These are phyloP conservation scores for Paxillus rubicundulus DNA, from an alignment of 768 basidiomycete species.

Conservation along the genomic window DNA sequence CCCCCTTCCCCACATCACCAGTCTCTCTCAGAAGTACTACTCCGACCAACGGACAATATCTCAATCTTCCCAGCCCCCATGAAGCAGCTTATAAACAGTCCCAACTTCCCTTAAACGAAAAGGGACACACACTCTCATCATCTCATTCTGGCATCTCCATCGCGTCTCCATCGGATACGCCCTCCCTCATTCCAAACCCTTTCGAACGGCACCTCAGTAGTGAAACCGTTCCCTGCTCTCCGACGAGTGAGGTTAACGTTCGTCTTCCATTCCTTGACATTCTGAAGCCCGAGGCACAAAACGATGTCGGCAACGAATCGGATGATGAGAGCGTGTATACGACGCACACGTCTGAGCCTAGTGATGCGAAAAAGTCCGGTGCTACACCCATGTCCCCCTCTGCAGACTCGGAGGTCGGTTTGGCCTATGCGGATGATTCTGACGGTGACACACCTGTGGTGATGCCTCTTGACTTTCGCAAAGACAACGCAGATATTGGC, in stretches of 20 bases:
- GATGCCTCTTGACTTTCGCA: slow-evolving; percentile 26
- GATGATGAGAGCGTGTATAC: slow-evolving; percentile 37
- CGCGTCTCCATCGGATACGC: slow-evolving; percentile 29
- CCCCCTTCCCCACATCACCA: slow-evolving; percentile 29
- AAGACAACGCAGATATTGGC: slow-evolving; percentile 9
- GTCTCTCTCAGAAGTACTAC: slow-evolving; percentile 12
- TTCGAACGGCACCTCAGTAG: slow-evolving; percentile 88
- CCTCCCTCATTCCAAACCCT: slow-evolving; percentile 77
- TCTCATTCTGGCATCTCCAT: slow-evolving; percentile 25
- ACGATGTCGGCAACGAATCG: slow-evolving; percentile 24
- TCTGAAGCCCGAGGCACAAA: slow-evolving; percentile 33
- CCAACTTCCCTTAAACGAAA: slow-evolving; percentile 13
- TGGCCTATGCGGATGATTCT: slow-evolving; percentile 38
- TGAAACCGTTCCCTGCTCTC: slow-evolving; percentile 34
- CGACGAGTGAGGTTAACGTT: slow-evolving; percentile 23
- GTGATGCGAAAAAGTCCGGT: slow-evolving; percentile 12
- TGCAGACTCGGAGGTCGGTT: slow-evolving; percentile 29
- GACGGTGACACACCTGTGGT: slow-evolving; percentile 35
- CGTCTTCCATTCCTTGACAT: slow-evolving; percentile 60
- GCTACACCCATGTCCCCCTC: slow-evolving; percentile 25
- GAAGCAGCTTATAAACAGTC: slow-evolving; percentile 10
- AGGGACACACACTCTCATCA: slow-evolving; percentile 15
- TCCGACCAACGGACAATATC: slow-evolving; percentile 15
- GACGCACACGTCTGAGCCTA: slow-evolving; percentile 22
- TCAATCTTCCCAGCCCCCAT: slow-evolving; percentile 20